A percentile compares a stretch with the other conserved stretches of the same genome.
Evolutionary conservation across 306 rosid species (phyloP).

Genomic region (Acacia acuminata): DNA sequence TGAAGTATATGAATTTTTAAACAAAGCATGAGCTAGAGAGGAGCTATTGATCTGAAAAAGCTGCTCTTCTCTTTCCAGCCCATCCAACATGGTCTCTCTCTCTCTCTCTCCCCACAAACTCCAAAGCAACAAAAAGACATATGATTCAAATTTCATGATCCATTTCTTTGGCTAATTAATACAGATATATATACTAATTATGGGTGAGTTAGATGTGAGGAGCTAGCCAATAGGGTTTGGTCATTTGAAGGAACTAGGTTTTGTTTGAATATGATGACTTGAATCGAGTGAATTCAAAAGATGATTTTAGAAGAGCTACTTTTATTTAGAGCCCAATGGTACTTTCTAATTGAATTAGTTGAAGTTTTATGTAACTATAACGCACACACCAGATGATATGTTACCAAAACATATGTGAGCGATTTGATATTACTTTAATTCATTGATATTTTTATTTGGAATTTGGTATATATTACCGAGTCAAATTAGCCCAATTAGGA

Average conservation of each 20-base stretch:
- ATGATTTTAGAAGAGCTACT: neutral
- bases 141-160: constrained; percentile 38
- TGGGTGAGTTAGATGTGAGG: neutral
- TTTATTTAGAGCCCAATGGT: neutral
- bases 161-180: constrained; percentile 27
- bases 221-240: neutral
- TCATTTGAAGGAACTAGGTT: neutral
- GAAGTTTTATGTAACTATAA: neutral
- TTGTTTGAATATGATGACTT: neutral
- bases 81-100: constrained; percentile 49
- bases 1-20: neutral
- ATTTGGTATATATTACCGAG: neutral
- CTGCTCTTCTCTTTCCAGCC: constrained; percentile 61
- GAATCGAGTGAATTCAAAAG: neutral
- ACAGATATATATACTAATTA: neutral
- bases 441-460: neutral
- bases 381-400: too few species aligned
- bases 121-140: constrained; percentile 24
- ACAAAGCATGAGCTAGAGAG: constrained; percentile 34
- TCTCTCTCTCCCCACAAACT: constrained; percentile 20
- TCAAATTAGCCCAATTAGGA: neutral
- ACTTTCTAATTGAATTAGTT: too few species aligned
- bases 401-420: neutral
- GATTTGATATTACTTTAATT: neutral
- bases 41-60: constrained; percentile 47